These are phyloP conservation scores for Golubevia sp. DNA, from an alignment of 1,284 basidiomycete species.

Conservation along the genomic window DNA sequence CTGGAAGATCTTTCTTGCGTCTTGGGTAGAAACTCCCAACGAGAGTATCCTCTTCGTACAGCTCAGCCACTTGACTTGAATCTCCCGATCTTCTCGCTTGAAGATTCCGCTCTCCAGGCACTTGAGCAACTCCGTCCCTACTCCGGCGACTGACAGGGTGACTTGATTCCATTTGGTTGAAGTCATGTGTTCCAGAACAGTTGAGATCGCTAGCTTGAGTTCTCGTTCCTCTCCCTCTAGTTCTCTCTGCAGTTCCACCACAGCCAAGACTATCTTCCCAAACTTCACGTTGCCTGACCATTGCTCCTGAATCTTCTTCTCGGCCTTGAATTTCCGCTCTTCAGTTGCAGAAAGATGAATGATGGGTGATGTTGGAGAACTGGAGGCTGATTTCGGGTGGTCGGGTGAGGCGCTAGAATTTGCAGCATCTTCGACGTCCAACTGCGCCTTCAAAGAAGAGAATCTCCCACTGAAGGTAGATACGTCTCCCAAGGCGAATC, in stretches of 20 bases:
- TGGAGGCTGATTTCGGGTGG: not conserved
- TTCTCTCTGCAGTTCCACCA: constrained; percentile 1
- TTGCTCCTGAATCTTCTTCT: not conserved
- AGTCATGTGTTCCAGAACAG: constrained; percentile 2
- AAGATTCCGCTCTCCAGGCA: not conserved
- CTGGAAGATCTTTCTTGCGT: constrained; percentile 19
- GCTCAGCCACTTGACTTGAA: not conserved
- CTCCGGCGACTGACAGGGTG: not conserved
- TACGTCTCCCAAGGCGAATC: constrained; percentile 38
- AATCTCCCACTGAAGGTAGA: constrained; percentile 16
- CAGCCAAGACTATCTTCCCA: not conserved
- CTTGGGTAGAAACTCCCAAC: constrained; percentile 25
- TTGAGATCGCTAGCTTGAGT: not conserved
- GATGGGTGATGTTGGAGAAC: constrained; percentile 8
- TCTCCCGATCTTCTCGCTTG: not conserved
- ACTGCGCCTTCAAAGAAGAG: constrained; percentile 14
- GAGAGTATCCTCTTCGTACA: not conserved
- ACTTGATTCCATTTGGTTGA: constrained; percentile 6
- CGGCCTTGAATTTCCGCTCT: not conserved
- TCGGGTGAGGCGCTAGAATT: constrained; percentile 4
- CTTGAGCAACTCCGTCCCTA: not conserved
- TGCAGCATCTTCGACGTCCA: constrained; percentile 6
- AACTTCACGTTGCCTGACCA: constrained; percentile 6
- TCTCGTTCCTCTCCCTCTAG: not conserved
- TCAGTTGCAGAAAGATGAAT: constrained; percentile 9